Evolutionary conservation across 352 stramenopile species (phyloP).

Genomic region (Globisporangium yorkense): DNA sequence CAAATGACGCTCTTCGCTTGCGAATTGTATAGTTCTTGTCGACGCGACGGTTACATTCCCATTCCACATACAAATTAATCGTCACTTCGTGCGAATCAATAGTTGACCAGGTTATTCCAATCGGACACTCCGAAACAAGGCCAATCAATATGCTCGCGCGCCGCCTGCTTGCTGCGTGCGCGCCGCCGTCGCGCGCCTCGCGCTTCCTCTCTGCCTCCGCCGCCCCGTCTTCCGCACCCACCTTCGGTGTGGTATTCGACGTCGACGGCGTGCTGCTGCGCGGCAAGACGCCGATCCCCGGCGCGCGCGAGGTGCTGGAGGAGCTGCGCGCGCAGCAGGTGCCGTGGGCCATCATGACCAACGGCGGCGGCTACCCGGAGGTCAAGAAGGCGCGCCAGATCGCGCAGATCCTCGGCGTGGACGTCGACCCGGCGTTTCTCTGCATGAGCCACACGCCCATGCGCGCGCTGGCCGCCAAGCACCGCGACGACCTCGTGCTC

Average conservation of each 20-base stretch:
- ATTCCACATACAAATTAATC: too few relatives aligned
- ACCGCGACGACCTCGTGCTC: slow-evolving; percentile 69
- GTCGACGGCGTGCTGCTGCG: slow-evolving; percentile 78
- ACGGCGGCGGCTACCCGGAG: slow-evolving; percentile 75
- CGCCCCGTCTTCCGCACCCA: slow-evolving; percentile 8
- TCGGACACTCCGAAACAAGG: too few relatives aligned
- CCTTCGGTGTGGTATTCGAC: slow-evolving; percentile 80
- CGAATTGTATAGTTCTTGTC: neutral
- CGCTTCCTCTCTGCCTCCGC: neutral
- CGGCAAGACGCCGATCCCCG: slow-evolving; percentile 65
- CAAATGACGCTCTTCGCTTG: neutral
- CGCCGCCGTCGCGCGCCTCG: too few relatives aligned
- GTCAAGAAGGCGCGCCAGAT: slow-evolving; percentile 71
- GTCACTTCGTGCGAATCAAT: neutral
- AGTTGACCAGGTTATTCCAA: too few relatives aligned
- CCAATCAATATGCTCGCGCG: neutral
- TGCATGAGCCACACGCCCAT: slow-evolving; percentile 85
- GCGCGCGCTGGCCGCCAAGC: slow-evolving; percentile 53
- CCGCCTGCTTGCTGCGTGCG: neutral
- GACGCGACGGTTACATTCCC: neutral
- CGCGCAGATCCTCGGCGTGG: slow-evolving; percentile 52
- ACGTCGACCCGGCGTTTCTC: slow-evolving; percentile 42
- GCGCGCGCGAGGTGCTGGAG: slow-evolving; percentile 59
- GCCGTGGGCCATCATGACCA: slow-evolving; percentile 85
- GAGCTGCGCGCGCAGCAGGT: slow-evolving; percentile 51